Evolutionary conservation across 2,329 filamentous ascomycete genomes (phyloP).

Genomic region (Aspergillus ustus): DNA sequence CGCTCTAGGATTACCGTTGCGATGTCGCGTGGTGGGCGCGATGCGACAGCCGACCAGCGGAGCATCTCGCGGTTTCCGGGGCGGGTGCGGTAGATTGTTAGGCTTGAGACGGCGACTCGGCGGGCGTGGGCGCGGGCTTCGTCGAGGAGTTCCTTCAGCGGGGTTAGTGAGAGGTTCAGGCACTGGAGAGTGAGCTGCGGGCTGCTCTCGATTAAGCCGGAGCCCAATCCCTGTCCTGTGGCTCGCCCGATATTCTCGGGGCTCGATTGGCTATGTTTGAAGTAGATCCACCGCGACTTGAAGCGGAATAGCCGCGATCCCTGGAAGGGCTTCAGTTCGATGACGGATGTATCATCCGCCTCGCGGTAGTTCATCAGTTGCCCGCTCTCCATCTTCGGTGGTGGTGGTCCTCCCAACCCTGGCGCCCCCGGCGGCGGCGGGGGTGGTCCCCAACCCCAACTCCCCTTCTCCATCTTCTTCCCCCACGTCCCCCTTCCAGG

Average conservation of each 20-base stretch:
- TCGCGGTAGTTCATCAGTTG: neutral
- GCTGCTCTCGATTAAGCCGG: neutral
- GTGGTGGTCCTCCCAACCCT: neutral
- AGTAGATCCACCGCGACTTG: constrained; percentile 21
- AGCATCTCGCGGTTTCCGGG: constrained; percentile 41
- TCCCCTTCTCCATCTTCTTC: neutral
- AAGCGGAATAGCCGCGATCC: constrained; percentile 23
- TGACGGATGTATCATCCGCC: constrained; percentile 2
- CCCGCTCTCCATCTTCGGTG: neutral
- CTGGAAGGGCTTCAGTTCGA: constrained; percentile 33
- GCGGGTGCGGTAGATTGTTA: constrained; percentile 61
- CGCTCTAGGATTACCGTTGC: constrained; percentile 75
- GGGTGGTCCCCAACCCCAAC: neutral
- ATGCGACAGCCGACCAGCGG: constrained; percentile 62
- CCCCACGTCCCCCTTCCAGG: neutral
- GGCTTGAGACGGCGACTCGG: constrained; percentile 49
- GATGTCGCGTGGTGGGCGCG: constrained; percentile 72
- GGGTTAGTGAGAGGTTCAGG: constrained; percentile 19
- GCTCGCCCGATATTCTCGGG: neutral
- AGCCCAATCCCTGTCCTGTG: neutral
- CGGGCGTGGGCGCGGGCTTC: constrained; percentile 58
- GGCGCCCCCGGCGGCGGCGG: too few species aligned
- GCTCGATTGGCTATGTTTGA: neutral
- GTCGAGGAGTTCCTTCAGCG: constrained; percentile 32
- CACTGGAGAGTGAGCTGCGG: constrained; percentile 21